These are phyloP conservation scores for Dipodascus geniculatus DNA, from an alignment of 805 yeast genomes.

Conservation along the genomic window DNA sequence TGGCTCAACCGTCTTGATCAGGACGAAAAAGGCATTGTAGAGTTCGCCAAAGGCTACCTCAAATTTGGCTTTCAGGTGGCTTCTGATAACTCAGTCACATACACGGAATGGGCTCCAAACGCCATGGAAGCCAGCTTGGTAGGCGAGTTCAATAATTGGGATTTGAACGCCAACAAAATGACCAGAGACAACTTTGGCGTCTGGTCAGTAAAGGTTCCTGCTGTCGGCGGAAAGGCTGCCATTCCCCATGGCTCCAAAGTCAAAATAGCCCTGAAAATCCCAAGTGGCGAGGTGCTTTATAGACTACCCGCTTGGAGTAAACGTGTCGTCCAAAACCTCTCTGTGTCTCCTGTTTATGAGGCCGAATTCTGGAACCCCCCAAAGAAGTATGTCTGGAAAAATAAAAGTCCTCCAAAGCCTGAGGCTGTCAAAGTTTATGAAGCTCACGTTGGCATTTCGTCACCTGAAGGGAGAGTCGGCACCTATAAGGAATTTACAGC, in stretches of 20 bases:
- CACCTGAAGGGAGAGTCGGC: slow-evolving; percentile 79
- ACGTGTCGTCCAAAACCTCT: slow-evolving; percentile 57
- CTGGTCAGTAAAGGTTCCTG: slow-evolving; percentile 50
- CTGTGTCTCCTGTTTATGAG: slow-evolving; percentile 47
- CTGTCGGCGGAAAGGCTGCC: slow-evolving; percentile 40
- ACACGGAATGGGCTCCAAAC: slow-evolving; percentile 85
- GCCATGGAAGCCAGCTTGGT: slow-evolving; percentile 65
- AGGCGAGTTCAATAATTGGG: slow-evolving; percentile 91
- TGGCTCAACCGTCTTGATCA: slow-evolving; percentile 47
- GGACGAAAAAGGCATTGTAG: slow-evolving; percentile 51
- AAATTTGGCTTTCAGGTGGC: slow-evolving; percentile 66
- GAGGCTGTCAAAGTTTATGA: slow-evolving; percentile 69
- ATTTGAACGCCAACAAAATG: slow-evolving; percentile 43
- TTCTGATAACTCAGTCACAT: slow-evolving; percentile 38
- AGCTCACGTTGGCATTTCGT: slow-evolving; percentile 87
- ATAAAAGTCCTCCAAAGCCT: slow-evolving; percentile 47
- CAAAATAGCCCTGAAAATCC: slow-evolving; percentile 46
- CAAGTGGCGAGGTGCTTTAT: slow-evolving; percentile 60
- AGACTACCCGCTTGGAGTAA: slow-evolving; percentile 84
- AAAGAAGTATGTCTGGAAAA: slow-evolving; percentile 43
- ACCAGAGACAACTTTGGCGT: slow-evolving; percentile 51
- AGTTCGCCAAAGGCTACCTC: slow-evolving; percentile 69
- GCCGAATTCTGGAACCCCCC: slow-evolving; percentile 91
- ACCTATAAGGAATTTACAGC: slow-evolving; percentile 74
- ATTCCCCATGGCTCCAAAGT: slow-evolving; percentile 76